Evolutionary conservation across 352 stramenopile genomes (phyloP), one percentile per base, ranked within the genome.

Genomic region (Peronospora destructor): DNA sequence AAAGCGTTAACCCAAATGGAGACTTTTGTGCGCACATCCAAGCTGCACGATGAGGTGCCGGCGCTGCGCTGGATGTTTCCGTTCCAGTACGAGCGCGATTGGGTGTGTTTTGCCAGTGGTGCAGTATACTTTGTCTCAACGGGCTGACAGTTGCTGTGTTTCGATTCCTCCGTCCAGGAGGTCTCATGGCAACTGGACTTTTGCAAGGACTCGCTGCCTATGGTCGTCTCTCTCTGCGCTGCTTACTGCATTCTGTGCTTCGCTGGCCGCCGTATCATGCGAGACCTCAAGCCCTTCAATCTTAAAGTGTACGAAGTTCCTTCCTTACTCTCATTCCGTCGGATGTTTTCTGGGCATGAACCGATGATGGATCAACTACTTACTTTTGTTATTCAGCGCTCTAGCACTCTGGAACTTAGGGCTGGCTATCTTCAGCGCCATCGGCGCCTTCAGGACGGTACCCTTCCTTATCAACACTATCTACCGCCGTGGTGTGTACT

Each of bases 381-480:
- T 40, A 4, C 9, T 49, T 10, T 21, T 41, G 16, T 26, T 33
- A 35, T 19, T 35, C 36, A 86, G 72, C 14, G 68, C 76, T 21
- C 68, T 94, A 2, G 71, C 77, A 9, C 51, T 85, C 9, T 95
- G 86, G 86, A 95, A 95, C 58, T 43, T 92, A 33, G 47, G 34
- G 3, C 61, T 95, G 1, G 73, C 77, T 13, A 53, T 54, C n/a
- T 95, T 95, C 48, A 93, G 80, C 47, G 71, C 76, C 58, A 73
- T 91, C n/a, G 86, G 86, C 13, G 64, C 71, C 23, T 48, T 84
- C 43, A 68, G 81, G 16, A 91, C 76, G 4, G 81, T 76, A 25
- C 84, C 86, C 3, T 90, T 91, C 61, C 66, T 95, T 14, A 40
- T 95, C 44, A 81, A 84, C 66, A 90, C 77, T 16, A 76, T 95